Conservation (phyloP, 2,329 filamentous ascomycete species). For the Aspergillus intermedius region DNA sequence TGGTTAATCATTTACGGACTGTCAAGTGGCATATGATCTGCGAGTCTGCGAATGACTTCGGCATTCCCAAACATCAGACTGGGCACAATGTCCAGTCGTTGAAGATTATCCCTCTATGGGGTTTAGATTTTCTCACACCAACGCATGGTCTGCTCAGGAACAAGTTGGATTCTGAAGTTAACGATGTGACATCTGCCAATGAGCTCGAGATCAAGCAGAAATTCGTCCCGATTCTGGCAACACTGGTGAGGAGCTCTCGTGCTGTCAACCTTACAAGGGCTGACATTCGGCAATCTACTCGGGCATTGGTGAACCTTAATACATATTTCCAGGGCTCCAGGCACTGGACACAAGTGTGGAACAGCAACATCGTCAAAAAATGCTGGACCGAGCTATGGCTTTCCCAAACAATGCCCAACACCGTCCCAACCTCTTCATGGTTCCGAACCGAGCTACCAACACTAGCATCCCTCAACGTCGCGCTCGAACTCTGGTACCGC, state of each 20-base stretch:
- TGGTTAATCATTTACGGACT: slow-evolving; percentile 49
- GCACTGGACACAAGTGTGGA: slow-evolving; percentile 46
- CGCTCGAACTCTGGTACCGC: slow-evolving; percentile 36
- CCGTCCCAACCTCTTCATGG: slow-evolving; percentile 31
- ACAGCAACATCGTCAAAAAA: slow-evolving; percentile 38
- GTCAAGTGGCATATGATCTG: slow-evolving; percentile 52
- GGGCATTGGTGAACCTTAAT: slow-evolving; percentile 45
- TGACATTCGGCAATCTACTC: slow-evolving; percentile 42
- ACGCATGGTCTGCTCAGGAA: slow-evolving; percentile 51
- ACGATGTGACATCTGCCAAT: slow-evolving; percentile 41
- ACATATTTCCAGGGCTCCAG: slow-evolving; percentile 45
- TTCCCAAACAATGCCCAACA: slow-evolving; percentile 37
- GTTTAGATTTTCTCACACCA: slow-evolving; percentile 47
- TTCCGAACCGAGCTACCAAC: slow-evolving; percentile 35
- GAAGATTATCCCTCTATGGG: slow-evolving; percentile 51
- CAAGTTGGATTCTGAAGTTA: slow-evolving; percentile 46
- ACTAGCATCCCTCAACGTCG: slow-evolving; percentile 29
- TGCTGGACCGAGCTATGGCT: slow-evolving; percentile 46
- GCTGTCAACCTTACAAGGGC: slow-evolving; percentile 37
- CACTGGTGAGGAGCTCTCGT: slow-evolving; percentile 46
- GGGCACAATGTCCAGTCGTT: slow-evolving; percentile 51
- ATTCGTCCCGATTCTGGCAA: slow-evolving; percentile 49
- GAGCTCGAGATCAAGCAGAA: slow-evolving; percentile 45
- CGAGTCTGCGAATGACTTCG: slow-evolving; percentile 51
- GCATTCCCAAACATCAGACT: slow-evolving; percentile 50